Conservation (phyloP, 2,329 filamentous ascomycete genomes). For the Fusarium robinianum region DNA sequence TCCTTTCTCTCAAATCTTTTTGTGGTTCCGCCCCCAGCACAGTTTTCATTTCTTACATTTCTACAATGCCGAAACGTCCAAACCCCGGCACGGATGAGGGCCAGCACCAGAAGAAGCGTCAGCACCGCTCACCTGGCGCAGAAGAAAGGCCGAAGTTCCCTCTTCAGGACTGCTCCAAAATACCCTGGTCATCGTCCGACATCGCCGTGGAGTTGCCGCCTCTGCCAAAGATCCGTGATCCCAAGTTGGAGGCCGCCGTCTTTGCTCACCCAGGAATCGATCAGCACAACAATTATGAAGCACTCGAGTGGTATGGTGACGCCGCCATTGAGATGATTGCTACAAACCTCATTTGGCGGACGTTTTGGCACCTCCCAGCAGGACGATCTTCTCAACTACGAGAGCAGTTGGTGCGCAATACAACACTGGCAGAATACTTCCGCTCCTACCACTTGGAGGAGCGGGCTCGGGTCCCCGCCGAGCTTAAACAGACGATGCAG, state of each 20-base stretch:
- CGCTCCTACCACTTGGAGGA: slow-evolving; percentile 71
- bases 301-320: slow-evolving; percentile 87
- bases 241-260: slow-evolving; percentile 62
- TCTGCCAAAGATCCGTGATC: slow-evolving; percentile 64
- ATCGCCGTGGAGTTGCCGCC: slow-evolving; percentile 56
- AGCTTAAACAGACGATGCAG: slow-evolving; percentile 36
- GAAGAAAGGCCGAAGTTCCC: slow-evolving; percentile 5
- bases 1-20: too few relatives aligned
- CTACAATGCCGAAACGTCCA: slow-evolving; percentile 22
- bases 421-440: slow-evolving; percentile 73
- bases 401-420: slow-evolving; percentile 80
- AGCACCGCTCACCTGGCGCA: slow-evolving; percentile 14
- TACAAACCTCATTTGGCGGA: slow-evolving; percentile 73
- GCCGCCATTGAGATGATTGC: slow-evolving; percentile 81
- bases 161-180: slow-evolving; percentile 15
- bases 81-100: slow-evolving; percentile 8
- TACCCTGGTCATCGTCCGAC: slow-evolving; percentile 56
- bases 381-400: slow-evolving; percentile 77
- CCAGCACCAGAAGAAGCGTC: slow-evolving; percentile 25
- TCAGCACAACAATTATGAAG: slow-evolving; percentile 65
- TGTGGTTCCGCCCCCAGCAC: too few relatives aligned
- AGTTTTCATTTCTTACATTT: neutral
- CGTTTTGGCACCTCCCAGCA: slow-evolving; percentile 66
- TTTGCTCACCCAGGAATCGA: slow-evolving; percentile 67
- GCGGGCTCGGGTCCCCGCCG: slow-evolving; percentile 60